Base-by-base conservation (phyloP, 108 stramenopile genomes). In the Stephanodiscus minutulus region DNA sequence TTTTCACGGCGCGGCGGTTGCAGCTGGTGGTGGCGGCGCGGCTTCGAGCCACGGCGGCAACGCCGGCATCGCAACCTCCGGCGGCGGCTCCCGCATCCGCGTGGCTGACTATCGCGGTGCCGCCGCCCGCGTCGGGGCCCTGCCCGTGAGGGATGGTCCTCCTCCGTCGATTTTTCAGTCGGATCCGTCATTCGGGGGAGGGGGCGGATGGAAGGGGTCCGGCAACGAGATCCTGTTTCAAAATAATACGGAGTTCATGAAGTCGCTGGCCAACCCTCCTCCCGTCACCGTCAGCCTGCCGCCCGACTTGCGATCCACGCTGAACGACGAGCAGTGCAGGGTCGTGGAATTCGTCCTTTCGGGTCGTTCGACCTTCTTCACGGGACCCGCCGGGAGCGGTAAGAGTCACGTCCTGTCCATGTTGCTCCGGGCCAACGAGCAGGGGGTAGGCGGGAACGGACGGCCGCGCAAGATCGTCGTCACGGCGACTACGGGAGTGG, bases 401-500 rank as follows among this genome's bases (percentile, higher is more conserved):
- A 84, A 84, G 35, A 53, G 49, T 35, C 73, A 73, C 47, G 75
- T 84, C 12, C 54, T 84, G 17, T 71, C 61, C 12, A 61, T 61
- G 1, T 24, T 75, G 15, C 50, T 70, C 58, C 61, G 49, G n/a
- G 76, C 76, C 29, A 82, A 77, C 61, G 54, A 33, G 18, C 24
- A 43, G 5, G 74, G 70, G 15, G 20, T 72, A 47, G 72, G 67
- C 0, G 64, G 63, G 21, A 31, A 61, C 43, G 53, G 64, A 15
- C 17, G 61, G 41, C 69, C 70, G 28, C 59, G 80, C n/a, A 78
- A 73, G 25, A 76, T 89, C 21, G 75, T 70, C 7, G 76, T 85
- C 18, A 87, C 84, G n/a, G 88, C 88, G 22, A 70, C 88, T 0
- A 89, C 88, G 0, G 88, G 86, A 0, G 72, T 82, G 12, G 82